Evolutionary conservation across 1,139 yeast species (phyloP), one percentile per base, ranked within the genome.

Genomic region (Yamadazyma pseudoaaseri): DNA sequence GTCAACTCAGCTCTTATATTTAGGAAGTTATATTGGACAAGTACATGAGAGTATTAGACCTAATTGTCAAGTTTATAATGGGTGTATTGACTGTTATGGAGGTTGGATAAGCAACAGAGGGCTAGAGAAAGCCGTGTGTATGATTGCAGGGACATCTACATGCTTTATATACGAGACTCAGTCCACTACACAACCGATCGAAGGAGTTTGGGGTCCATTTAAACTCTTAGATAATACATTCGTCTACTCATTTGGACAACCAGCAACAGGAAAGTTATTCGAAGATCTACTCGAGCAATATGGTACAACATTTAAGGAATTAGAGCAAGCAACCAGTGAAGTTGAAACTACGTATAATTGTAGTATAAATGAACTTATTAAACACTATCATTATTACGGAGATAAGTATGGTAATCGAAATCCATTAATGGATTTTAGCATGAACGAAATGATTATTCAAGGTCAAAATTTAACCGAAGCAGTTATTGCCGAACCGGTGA

Each of bases 141-240:
- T 76, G 73, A 70, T 76, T 7, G 83, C 82, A 1, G 83, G 83
- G 0, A 78, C 83, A 0, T 76, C 81, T 5, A 76, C 82, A 0
- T 78, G 84, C 42, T 76, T 65, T 39, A 44, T 78, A 3, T 46
- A 66, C 7, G 62, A 66, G 1, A 51, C 58, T 3, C 33, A 35
- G 1, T 20, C 28, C 1, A 23, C 31, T 1, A 27, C 27, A 1
- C 29, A 27, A 1, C 51, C 58, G 17, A 48, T 64, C 2, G 51
- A 58, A 0, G 81, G 81, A 0, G 54, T 76, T 3, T 78, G 83
- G 83, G 83, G 83, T 0, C 83, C 83, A 0, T 77, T 68, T 45
- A 41, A 61, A 51, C 35, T 52, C 49, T 15, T 48, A 47, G 20
- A 52, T 37, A 31, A 52, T 2, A 27, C 48, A 9, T 44, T 43